Evolutionary conservation across 2,329 filamentous ascomycete species (phyloP), one percentile per base, ranked within the genome.

Genomic region (Pestalotiopsis sp.): DNA sequence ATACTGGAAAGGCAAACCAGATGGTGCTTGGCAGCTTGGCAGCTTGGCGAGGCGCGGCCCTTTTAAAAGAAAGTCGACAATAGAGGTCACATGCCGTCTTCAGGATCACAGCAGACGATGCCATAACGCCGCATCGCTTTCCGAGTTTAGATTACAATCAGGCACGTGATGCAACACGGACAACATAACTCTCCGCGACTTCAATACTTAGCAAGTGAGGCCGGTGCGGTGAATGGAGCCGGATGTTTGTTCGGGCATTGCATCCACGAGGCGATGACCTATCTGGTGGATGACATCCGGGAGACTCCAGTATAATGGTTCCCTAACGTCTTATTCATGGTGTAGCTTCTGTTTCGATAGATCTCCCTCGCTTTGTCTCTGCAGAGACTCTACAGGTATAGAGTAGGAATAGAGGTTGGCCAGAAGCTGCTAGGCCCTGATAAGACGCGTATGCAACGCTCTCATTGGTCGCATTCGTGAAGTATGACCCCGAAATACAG

Each of bases 11-110:
- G 35, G 26, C 26, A 61, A 61, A 61, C 4, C 20, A 48, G 17
- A 63, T 22, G n/a, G 14, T 44, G 26, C 60, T 63, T 63, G 60
- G 60, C 60, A 63, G 35, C 60, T 63, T 63, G 60, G 60, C 60
- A 63, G 11, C 39, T 48, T 52, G 38, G 60, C 60, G 39, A 35
- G 14, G 9, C 17, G 14, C n/a, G 26, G 13, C 24, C 14, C 58
- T 61, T 61, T 61, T 38, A 61, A 61, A 17, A 20, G 11, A 61
- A 17, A 20, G 20, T n/a, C 9, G 58, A 35, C n/a, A 39, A 39
- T 10, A 38, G 35, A 35, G 22, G 58, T 61, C 58, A 61, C 58
- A 61, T 61, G 58, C 58, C n/a, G 30, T 13, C 17, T 38, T 39
- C 35, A 20, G 14, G 38, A 11, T 26, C n/a, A 39, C 26, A 2